Base-by-base conservation (phyloP, 208 protist genomes). In the Phytomonas francai region DNA sequence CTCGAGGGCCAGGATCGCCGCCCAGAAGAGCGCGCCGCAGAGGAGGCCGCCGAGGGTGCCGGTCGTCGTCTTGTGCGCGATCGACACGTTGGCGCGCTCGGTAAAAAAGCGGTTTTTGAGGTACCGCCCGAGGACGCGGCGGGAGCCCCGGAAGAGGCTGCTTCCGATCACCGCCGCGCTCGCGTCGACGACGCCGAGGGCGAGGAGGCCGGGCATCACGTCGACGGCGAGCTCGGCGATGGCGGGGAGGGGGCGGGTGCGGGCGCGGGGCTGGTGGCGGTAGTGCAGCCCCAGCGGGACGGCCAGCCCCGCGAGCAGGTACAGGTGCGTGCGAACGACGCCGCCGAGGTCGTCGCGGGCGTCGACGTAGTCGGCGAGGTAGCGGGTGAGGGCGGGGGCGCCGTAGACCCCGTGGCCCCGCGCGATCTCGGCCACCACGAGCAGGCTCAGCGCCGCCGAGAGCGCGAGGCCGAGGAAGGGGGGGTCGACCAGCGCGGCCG, bases 51-150 rank as follows among this genome's bases (percentile, higher is more conserved):
- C 85, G 0, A 91, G 8, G 3, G 88, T 93, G 45, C 91, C 91
- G 27, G 88, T 93, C 25, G 87, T 92, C 29, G 91, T 96, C 70
- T 96, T 96, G 78, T 94, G 91, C 59, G 83, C 85, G 54, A 96
- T 91, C 30, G 91, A 89, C 6, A 70, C 59, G 74, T 96, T 96
- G 28, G 81, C 85, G 33, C 78, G 77, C 67, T 82, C 84, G 0
- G 88, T 93, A 69, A 91, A 96, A 22, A 94, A 39, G 22, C 68
- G 51, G 68, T 93, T 94, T 60, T 80, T 87, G 12, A 93, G 65
- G 64, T 91, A 96, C 0, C 83, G 79, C 3, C 87, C 86, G 14
- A 96, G 74, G 7, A 83, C 78, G 0, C 81, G 75, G 0, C 89
- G 79, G 22, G 81, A 90, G 27, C 71, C 67, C 0, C 87, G 70